Evolutionary conservation across 768 basidiomycete genomes (phyloP).

Genomic region (Lactarius deliciosus): DNA sequence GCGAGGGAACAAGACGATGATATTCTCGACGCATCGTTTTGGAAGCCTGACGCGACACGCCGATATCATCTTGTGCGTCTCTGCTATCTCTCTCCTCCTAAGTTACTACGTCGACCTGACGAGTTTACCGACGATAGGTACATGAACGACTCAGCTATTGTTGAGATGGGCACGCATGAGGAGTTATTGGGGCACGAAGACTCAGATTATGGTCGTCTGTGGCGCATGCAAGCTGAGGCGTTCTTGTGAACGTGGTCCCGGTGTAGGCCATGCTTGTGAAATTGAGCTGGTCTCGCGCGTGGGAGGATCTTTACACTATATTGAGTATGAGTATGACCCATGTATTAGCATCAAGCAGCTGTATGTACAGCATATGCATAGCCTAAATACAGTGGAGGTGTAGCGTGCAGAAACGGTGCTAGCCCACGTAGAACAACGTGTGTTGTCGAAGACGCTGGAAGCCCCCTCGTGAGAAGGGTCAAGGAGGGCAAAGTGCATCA

Average conservation of each 20-base stretch:
- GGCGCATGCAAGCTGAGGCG: slow-evolving; percentile 71
- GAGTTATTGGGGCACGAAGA: slow-evolving; percentile 53
- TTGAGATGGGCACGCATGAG: slow-evolving; percentile 69
- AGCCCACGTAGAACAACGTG: no score
- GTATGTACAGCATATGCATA: no score
- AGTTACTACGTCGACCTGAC: neutral
- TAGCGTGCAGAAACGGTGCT: no score
- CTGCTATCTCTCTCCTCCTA: neutral
- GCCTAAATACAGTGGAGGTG: no score
- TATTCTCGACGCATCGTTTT: slow-evolving; percentile 72
- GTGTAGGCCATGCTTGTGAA: neutral
- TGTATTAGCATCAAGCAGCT: no score
- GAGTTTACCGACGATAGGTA: slow-evolving; percentile 45
- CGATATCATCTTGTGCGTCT: slow-evolving; percentile 23
- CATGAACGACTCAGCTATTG: slow-evolving; percentile 59
- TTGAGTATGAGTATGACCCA: no score
- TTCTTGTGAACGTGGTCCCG: slow-evolving; percentile 39
- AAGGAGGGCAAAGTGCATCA: no score
- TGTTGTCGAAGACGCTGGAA: no score
- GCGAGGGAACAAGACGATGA: slow-evolving; percentile 78
- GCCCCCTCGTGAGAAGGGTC: no score
- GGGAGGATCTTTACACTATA: no score
- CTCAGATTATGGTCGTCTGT: slow-evolving; percentile 66
- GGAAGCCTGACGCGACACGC: slow-evolving; percentile 69
- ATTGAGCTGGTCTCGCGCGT: no score